A percentile compares a stretch with the other conserved stretches of the same genome.
These are phyloP conservation scores for Aspergillus fructus DNA, from an alignment of 2,329 filamentous ascomycete species.

Conservation along the genomic window DNA sequence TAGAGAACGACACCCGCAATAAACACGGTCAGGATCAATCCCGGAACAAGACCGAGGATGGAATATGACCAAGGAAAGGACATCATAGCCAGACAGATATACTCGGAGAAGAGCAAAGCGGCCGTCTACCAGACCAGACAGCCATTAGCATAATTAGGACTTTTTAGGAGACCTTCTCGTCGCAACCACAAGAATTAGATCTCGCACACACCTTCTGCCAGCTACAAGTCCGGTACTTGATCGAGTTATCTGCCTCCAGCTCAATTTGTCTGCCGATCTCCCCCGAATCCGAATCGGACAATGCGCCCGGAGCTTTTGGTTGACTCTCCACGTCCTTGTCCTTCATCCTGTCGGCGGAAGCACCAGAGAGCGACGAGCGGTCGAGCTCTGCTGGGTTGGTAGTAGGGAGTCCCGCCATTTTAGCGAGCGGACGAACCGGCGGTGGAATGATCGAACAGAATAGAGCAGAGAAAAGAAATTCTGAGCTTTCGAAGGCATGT, in stretches of 20 bases:
- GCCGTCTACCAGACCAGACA: constrained; percentile 61
- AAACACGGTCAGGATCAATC: constrained; percentile 77
- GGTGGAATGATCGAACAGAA: constrained; percentile 32
- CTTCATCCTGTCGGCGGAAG: constrained; percentile 28
- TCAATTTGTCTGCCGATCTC: constrained; percentile 68
- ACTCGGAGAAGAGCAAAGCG: constrained; percentile 87
- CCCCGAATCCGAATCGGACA: constrained; percentile 43
- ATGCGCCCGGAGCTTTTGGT: constrained; percentile 17
- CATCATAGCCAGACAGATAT: constrained; percentile 92
- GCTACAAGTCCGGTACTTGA: constrained; percentile 89
- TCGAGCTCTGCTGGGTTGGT: constrained; percentile 19
- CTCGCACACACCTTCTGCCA: constrained; percentile 73
- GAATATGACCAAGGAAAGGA: constrained; percentile 94
- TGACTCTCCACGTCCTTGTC: constrained; percentile 36
- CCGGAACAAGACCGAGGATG: constrained; percentile 80
- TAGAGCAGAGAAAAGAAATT: constrained; percentile 23
- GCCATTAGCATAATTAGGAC: neutral
- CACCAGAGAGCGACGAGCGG: constrained; percentile 23
- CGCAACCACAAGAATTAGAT: constrained; percentile 2
- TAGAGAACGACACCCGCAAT: constrained; percentile 79
- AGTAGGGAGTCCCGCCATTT: constrained; percentile 38
- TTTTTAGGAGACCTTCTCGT: neutral
- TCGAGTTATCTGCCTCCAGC: constrained; percentile 72
- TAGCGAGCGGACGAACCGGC: constrained; percentile 36
- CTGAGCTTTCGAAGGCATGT: constrained; percentile 36